Evolutionary conservation across 164 flowering plant genomes (phyloP), one percentile per base, ranked within the genome.

Genomic region (Tetracentron sinense): DNA sequence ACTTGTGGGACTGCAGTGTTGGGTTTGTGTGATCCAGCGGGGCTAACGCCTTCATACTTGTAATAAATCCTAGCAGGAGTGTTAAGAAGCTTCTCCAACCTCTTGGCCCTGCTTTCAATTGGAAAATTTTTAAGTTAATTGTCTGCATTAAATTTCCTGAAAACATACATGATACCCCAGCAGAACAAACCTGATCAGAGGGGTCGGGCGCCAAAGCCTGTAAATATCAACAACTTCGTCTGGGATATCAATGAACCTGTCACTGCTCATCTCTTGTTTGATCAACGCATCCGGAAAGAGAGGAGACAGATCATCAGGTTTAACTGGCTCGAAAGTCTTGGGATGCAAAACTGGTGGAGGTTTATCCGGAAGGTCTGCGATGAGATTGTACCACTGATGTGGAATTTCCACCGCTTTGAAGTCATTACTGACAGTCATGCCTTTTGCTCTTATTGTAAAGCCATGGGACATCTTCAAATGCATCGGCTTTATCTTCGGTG

Each of bases 1-100:
- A 69, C 98, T 79, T 94, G 98, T 33, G 98, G 97, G n/a, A 91
- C 89, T 27, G 97, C 85, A 46, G 89, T 79, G 82, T 94, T 94
- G 25, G 98, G 90, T 73, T 93, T 93, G 73, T 93, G 98, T 11
- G 98, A 93, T 22, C 98, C 98, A 51, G 97, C 96, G 0, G 98
- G 98, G 81, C 97, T 93, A 12, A 27, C 87, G 21, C 98, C 98
- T 87, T 93, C 98, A 63, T 93, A 90, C 73, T 93, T 93, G 81
- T 87, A 90, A 74, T 90, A 93, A 22, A 93, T 93, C 70, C 86
- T 85, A 0, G 98, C 98, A 49, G 98, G 98, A 6, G 98, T 93
- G 16, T 71, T 83, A 50, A 93, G 92, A 68, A 88, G 83, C 70
- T 89, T 93, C 82, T 90, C 98, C 79, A 93, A 66, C 64, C 98